Evolutionary conservation across 495 filamentous ascomycete species (phyloP).

Genomic region (Aspergillus conjunctus): DNA sequence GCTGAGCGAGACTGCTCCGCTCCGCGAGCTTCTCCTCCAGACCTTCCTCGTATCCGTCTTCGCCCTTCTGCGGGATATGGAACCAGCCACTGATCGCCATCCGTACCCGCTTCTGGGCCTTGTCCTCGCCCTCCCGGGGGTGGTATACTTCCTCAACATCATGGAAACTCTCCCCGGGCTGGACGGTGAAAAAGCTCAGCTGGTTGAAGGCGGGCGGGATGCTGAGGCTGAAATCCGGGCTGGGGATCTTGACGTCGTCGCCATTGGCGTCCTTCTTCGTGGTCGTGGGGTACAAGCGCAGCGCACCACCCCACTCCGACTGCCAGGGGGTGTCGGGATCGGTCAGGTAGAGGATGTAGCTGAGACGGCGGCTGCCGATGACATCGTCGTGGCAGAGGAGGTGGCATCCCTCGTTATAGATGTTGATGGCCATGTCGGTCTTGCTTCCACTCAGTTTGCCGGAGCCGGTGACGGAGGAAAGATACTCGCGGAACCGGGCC

Average conservation of each 20-base stretch:
- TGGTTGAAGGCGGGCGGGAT: constrained; percentile 97
- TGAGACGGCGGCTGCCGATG: constrained; percentile 88
- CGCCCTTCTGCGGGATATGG: constrained; percentile 93
- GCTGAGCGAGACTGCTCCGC: constrained; percentile 84
- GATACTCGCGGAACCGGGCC: constrained; percentile 80
- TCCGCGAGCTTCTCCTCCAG: constrained; percentile 85
- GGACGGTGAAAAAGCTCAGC: constrained; percentile 95
- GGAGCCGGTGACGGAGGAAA: constrained; percentile 80
- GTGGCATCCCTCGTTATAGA: constrained; percentile 95
- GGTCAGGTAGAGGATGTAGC: constrained; percentile 95
- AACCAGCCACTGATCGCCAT: constrained; percentile 99
- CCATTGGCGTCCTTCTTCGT: constrained; percentile 64
- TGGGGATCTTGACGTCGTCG: constrained; percentile 71
- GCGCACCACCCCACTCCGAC: constrained; percentile 88
- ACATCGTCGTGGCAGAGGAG: constrained; percentile 97
- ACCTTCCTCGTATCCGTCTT: constrained; percentile 88
- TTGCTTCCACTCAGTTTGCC: constrained; percentile 88
- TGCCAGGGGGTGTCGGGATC: constrained; percentile 93
- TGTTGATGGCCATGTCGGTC: constrained; percentile 99
- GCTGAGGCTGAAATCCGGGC: constrained; percentile 69
- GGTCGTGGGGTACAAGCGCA: constrained; percentile 84
- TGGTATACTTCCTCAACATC: constrained; percentile 98
- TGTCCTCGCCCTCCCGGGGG: constrained; percentile 61
- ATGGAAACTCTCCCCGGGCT: constrained; percentile 96
- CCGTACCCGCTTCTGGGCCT: constrained; percentile 69